phyloP scores from a whole-genome alignment of 345 rosid species.

The Isatis tinctoria region DNA sequence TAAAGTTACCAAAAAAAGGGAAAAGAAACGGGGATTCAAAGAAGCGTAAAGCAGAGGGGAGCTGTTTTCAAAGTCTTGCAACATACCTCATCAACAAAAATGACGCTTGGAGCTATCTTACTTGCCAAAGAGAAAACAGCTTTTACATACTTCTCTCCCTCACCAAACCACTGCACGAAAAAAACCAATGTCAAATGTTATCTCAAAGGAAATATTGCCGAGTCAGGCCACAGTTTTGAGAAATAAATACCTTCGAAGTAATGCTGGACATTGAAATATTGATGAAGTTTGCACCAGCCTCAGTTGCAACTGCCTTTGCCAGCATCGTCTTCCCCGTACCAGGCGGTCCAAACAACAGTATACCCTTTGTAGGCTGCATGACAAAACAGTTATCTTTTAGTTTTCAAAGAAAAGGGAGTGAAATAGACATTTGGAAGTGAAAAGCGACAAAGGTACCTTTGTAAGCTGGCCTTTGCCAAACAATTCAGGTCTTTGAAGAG shows the following conservation, averaged over 20 bases:
- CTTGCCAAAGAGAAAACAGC: slow-evolving; percentile 98
- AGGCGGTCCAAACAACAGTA: slow-evolving; percentile 97
- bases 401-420: slow-evolving; percentile 7
- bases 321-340: slow-evolving; percentile 99
- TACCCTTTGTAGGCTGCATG: slow-evolving; percentile 92
- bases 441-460: slow-evolving; percentile 45
- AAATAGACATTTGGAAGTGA: not conserved
- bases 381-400: not conserved
- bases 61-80: not conserved
- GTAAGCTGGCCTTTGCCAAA: slow-evolving; percentile 97
- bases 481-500: slow-evolving; percentile 97
- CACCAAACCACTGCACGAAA: slow-evolving; percentile 93
- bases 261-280: slow-evolving; percentile 99
- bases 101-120: slow-evolving; percentile 94
- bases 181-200: not conserved
- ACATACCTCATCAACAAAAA: slow-evolving; percentile 95
- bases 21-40: not conserved
- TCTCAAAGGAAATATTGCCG: not conserved
- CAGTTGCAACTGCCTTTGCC: slow-evolving; percentile 98
- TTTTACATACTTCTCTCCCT: slow-evolving; percentile 97
- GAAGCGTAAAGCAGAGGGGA: not conserved
- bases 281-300: slow-evolving; percentile 96
- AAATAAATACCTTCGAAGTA: slow-evolving; percentile 75
- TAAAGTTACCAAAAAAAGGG: not conserved
- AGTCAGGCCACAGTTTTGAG: not conserved